These are phyloP conservation scores for Mycotypha africana DNA, from an alignment of 371 early-diverging fungal species.

Conservation along the genomic window DNA sequence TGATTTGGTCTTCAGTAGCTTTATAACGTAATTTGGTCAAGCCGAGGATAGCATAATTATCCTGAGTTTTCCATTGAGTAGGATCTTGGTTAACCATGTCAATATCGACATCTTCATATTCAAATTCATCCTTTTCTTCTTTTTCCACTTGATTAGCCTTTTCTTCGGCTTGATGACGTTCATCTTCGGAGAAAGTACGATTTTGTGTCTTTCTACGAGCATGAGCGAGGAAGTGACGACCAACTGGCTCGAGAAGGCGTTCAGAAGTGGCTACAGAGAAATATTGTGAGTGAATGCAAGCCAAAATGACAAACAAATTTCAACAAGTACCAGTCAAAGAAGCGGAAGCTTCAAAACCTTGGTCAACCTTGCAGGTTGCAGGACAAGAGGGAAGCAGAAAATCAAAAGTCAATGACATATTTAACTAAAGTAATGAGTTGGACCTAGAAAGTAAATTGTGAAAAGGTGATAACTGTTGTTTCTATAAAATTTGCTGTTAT, in stretches of 20 bases:
- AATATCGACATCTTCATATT: conserved; percentile 67
- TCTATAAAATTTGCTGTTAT: too few species aligned
- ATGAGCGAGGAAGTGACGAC: conserved; percentile 62
- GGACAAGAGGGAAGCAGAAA: conserved; percentile 66
- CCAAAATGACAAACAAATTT: too few species aligned
- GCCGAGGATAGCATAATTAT: conserved; percentile 85
- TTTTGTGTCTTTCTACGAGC: conserved; percentile 66
- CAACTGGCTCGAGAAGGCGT: conserved; percentile 57
- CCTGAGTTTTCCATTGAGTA: conserved; percentile 83
- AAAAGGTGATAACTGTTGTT: too few species aligned
- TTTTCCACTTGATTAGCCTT: conserved; percentile 48
- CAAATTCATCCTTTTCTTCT: conserved; percentile 62
- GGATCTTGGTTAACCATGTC: conserved; percentile 66
- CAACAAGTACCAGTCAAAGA: conserved; percentile 26
- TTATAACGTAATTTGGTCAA: conserved; percentile 74
- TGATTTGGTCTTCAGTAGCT: conserved; percentile 82
- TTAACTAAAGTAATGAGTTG: too few species aligned
- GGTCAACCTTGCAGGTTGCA: conserved; percentile 53
- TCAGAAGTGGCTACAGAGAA: conserved; percentile 29
- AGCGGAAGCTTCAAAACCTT: conserved; percentile 42
- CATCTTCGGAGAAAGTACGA: conserved; percentile 68
- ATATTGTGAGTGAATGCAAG: too few species aligned
- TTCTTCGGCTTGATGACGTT: conserved; percentile 43
- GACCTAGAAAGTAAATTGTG: too few species aligned
- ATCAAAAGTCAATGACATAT: conserved; percentile 52